Evolutionary conservation across 345 rosid species (phyloP), one percentile per base, ranked within the genome.

Genomic region (Excoecaria agallocha): DNA sequence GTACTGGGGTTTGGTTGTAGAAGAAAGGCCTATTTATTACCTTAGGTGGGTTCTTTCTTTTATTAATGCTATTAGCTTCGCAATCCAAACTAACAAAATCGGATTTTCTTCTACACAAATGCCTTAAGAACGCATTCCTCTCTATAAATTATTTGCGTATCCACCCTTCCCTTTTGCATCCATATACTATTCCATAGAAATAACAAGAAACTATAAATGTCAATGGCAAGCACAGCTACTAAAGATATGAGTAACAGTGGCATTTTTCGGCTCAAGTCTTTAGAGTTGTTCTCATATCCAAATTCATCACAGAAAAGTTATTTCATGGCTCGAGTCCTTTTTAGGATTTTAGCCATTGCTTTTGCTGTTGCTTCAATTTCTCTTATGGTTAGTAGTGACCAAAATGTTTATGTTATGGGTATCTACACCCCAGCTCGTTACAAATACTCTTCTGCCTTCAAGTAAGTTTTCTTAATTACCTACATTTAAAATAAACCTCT

Each of bases 331-430:
- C 94, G 86, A 52, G 69, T 78, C 49, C 6, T 55, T 8, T 62
- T 86, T 41, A 85, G 90, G 76, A 8, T 80, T 16, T 37, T 74
- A 5, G 92, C 92, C 59, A 38, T 80, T 35, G 83, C 72, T 61
- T 84, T 74, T 75, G 48, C 88, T 15, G 15, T 82, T 68, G 78
- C 76, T 68, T 83, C 92, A 3, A 72, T 83, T 55, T 48, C 74
- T 70, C 69, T 85, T 3, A 52, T 88, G 84, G 68, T 76, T 74
- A 83, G 81, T 30, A 77, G 79, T 63, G 25, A 76, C 52, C 82
- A 86, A 55, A 16, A 79, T 48, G 46, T 84, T 17, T 0, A 49
- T 0, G 1, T 84, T 2, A 74, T 84, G 43, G 85, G 86, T 8
- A 38, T 80, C 54, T 24, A 11, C 6, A 45, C 87, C 19, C 52